Evolutionary conservation across 1,284 basidiomycete genomes (phyloP), one percentile per base, ranked within the genome.

Genomic region (Gymnopus androsaceus): DNA sequence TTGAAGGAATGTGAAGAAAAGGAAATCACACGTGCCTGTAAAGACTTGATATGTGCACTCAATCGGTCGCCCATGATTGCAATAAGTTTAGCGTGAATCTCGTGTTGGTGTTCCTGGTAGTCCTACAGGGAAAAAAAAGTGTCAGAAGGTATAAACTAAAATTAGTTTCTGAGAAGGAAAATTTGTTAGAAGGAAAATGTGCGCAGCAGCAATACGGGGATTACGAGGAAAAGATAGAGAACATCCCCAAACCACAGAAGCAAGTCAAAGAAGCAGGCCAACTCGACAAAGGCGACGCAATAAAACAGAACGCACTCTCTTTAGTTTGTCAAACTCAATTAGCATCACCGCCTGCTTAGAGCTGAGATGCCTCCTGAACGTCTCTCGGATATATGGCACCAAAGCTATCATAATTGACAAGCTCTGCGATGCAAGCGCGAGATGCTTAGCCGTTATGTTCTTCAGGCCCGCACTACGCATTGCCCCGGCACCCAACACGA

Each of bases 61-160:
- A 99, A 77, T 50, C 96, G 84, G 74, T 99, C 96, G 51, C 94
- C 89, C 97, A 99, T 99, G 73, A 99, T 99, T 34, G 95, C 92
- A 50, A 99, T 90, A 52, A 99, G 81, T 76, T 99, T 99, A 54
- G 93, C 84, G 71, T 99, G 95, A 53, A 99, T 98, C 77, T 99
- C 97, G 69, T 95, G 94, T 74, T 99, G 97, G 73, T 99, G 96
- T 71, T 99, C 96, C 80, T 98, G 95, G 69, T 92, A 98, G 72
- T 99, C 97, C 89, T 94, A 61, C 8, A 50, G 8, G 30, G 15
- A 23, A 45, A 7, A 34, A 14, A 49, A 21, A 37, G 14, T 11
- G 27, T 48, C 33, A 48, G 46, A 37, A 48, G 48, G 48, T 28
- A 14, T 6, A 36, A 23, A 3, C 33, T 36, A 23, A 48, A 7